Conservation (phyloP, 768 basidiomycete genomes). For the Lepiota brunneoincarnata region DNA sequence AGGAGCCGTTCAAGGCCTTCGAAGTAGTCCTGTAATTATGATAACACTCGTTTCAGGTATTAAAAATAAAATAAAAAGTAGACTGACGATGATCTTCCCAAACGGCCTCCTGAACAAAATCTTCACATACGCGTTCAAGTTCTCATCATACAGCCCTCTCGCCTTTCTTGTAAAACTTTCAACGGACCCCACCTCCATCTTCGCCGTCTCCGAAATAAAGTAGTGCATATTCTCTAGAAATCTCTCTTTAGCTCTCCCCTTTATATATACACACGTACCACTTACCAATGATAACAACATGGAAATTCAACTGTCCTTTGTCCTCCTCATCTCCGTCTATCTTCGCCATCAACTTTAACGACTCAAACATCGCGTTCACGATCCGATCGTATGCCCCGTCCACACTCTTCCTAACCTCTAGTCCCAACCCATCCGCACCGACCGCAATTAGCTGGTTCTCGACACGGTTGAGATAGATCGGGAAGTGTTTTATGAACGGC, state of each 20-base stretch:
- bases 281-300: slow-evolving; percentile 92
- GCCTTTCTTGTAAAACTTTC: slow-evolving; percentile 67
- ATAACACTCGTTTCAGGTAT: neutral
- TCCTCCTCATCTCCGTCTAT: slow-evolving; percentile 91
- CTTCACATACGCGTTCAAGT: slow-evolving; percentile 81
- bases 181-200: slow-evolving; percentile 64
- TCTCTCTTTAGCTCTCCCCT: neutral
- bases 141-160: slow-evolving; percentile 85
- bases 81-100: slow-evolving; percentile 76
- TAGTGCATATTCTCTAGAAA: slow-evolving; percentile 92
- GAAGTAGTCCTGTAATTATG: slow-evolving; percentile 76
- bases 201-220: slow-evolving; percentile 80
- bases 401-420: slow-evolving; percentile 76
- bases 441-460: slow-evolving; percentile 70
- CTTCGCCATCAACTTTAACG: slow-evolving; percentile 93
- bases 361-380: slow-evolving; percentile 88
- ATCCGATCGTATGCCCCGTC: slow-evolving; percentile 87
- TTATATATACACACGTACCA: slow-evolving; percentile 4
- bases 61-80: neutral
- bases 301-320: slow-evolving; percentile 95
- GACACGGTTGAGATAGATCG: slow-evolving; percentile 78
- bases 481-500: slow-evolving; percentile 91
- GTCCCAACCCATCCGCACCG: slow-evolving; percentile 64
- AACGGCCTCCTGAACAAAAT: slow-evolving; percentile 86
- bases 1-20: slow-evolving; percentile 85